Evolutionary conservation across 75 land plant species (phyloP).

Genomic region (Pseudotsuga menziesii): DNA sequence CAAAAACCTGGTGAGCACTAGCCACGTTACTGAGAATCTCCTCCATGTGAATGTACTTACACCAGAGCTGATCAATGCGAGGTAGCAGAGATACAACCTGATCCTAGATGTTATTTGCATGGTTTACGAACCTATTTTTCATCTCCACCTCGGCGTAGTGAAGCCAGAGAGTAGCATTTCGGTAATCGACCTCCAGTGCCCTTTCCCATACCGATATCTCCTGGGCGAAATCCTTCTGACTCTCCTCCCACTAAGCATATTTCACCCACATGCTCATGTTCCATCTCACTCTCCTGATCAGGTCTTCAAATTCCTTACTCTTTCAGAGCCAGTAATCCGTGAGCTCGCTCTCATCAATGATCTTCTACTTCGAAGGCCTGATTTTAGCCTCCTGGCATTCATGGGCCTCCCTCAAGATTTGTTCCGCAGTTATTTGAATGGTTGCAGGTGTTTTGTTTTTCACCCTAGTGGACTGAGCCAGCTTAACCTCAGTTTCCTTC

Average conservation of each 20-base stretch:
- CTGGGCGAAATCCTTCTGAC: constrained; percentile 73
- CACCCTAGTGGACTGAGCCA: constrained; percentile 90
- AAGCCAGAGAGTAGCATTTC: constrained; percentile 80
- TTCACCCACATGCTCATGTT: constrained; percentile 86
- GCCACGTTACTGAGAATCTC: constrained; percentile 80
- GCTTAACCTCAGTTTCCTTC: constrained; percentile 95
- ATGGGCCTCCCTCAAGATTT: constrained; percentile 85
- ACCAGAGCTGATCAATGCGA: constrained; percentile 89
- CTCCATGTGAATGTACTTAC: constrained; percentile 97
- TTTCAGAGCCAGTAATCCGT: constrained; percentile 84
- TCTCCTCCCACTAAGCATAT: constrained; percentile 95
- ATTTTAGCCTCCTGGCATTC: constrained; percentile 96
- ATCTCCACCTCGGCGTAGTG: constrained; percentile 97
- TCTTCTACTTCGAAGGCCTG: constrained; percentile 95
- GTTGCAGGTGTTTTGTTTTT: constrained; percentile 98
- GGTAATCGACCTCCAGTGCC: constrained; percentile 84
- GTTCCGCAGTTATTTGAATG: constrained; percentile 95
- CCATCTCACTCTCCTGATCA: constrained; percentile 87
- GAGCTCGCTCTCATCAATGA: constrained; percentile 81
- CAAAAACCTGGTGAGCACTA: constrained; percentile 77
- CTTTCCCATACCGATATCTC: constrained; percentile 94
- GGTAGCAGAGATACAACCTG: constrained; percentile 75
- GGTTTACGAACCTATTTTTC: constrained; percentile 82
- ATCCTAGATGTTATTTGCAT: constrained; percentile 90
- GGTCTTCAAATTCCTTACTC: constrained; percentile 88